Evolutionary conservation across 495 filamentous ascomycete genomes (phyloP).

Genomic region (Parathielavia appendiculata): DNA sequence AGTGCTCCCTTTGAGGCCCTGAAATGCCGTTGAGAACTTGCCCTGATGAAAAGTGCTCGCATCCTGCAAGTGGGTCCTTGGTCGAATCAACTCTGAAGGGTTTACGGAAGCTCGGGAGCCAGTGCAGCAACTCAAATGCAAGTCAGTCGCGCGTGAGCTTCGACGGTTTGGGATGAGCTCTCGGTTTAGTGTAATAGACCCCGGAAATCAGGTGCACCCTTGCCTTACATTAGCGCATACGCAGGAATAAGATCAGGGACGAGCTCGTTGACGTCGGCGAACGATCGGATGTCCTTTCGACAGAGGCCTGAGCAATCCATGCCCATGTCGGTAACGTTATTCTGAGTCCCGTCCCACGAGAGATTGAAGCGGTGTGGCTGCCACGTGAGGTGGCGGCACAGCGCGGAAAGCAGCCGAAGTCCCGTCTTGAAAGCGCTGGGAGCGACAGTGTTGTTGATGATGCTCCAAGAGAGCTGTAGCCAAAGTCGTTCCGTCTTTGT

Average conservation of each 20-base stretch:
- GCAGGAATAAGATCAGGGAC: background rate
- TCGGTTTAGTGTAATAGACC: background rate
- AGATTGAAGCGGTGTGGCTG: background rate
- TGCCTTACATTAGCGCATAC: background rate
- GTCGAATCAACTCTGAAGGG: no score
- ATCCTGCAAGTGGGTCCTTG: background rate
- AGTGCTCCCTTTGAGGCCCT: background rate
- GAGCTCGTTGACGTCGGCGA: no score
- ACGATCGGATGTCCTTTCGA: no score
- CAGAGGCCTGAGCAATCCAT: no score
- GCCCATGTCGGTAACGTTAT: no score
- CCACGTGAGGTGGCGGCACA: background rate
- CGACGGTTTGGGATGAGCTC: background rate
- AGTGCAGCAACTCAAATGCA: background rate
- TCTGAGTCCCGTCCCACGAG: no score
- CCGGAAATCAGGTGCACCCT: background rate
- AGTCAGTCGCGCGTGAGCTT: background rate
- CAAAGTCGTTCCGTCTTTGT: no score
- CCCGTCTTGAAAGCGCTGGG: no score
- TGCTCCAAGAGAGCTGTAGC: no score
- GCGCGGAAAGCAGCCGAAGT: background rate
- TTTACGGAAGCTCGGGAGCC: no score
- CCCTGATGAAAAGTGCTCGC: no score
- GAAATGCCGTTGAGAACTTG: no score
- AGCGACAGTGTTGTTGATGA: background rate